Percentiles rank a stretch among this genome's conserved stretches.
Conservation (phyloP, 441 rosid species). For the Adansonia grandidieri region DNA sequence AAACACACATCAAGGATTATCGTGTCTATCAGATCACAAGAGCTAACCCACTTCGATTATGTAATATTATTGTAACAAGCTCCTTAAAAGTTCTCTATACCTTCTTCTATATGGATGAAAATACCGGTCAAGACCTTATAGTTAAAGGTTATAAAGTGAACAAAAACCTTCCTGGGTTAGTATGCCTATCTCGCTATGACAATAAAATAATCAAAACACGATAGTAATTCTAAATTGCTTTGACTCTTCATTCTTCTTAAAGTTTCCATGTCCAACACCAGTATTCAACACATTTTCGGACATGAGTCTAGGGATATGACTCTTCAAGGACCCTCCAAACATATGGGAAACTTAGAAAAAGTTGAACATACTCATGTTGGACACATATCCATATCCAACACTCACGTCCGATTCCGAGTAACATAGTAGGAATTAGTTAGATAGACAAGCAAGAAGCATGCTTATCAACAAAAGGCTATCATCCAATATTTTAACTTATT, state of each 20-base stretch:
- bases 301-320: no score
- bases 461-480: background rate
- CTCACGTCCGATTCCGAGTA: no score
- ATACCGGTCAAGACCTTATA: background rate
- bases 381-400: no score
- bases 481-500: background rate
- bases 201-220: background rate
- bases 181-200: background rate
- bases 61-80: background rate
- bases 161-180: background rate
- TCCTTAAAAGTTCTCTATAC: background rate
- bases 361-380: no score
- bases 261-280: no score
- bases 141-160: background rate
- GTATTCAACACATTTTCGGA: no score
- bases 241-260: no score
- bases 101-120: background rate
- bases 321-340: no score
- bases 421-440: no score
- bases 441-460: slow-evolving; percentile 4
- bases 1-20: background rate
- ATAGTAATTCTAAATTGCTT: no score
- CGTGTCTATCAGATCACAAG: background rate
- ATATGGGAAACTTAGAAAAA: no score
- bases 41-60: background rate